Base-by-base conservation (phyloP, 495 filamentous ascomycete species). In the Bacidia gigantensis region DNA sequence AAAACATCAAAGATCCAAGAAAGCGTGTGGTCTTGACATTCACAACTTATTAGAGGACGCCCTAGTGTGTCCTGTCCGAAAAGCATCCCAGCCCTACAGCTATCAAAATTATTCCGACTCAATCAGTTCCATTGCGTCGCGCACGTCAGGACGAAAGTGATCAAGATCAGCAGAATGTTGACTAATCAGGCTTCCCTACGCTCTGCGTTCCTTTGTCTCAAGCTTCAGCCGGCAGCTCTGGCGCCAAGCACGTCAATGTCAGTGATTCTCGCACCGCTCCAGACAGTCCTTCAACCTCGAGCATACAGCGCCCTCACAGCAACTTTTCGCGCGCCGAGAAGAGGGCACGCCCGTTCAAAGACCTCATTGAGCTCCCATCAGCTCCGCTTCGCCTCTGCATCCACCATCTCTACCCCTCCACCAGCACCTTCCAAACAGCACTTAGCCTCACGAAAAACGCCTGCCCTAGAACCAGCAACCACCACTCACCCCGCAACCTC, bases 181-280 rank as follows among this genome's bases (percentile, higher is more conserved):
- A n/a, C n/a, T n/a, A n/a, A n/a, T n/a, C n/a, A n/a, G 11, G 23
- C 35, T 12, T 49, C 49, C 43, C 32, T 58, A 17, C 56, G 53
- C 56, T 52, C 50, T 26, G 52, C 52, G 39, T 47, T 58, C 5
- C 25, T 45, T 45, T 51, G 35, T 17, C 14, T 56, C 7, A 58
- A 55, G 35, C 44, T 52, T n/a, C 53, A 49, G 17, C 44, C 52
- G 18, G 5, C 44, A 23, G 10, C 26, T 25, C 51, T 26, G 18
- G n/a, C 58, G 14, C 24, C 49, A 11, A 22, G 18, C 20, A 25
- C 45, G 20, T 22, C 25, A 47, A 47, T 1, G 18, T 11, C 45
- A 22, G 18, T n/a, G n/a, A n/a, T n/a, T n/a, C n/a, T n/a, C n/a
- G n/a, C n/a, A n/a, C n/a, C n/a, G n/a, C 40, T 12, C 18, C 40